Base-by-base conservation (phyloP, 177 flowering plant genomes). In the Tripterygium wilfordii region DNA sequence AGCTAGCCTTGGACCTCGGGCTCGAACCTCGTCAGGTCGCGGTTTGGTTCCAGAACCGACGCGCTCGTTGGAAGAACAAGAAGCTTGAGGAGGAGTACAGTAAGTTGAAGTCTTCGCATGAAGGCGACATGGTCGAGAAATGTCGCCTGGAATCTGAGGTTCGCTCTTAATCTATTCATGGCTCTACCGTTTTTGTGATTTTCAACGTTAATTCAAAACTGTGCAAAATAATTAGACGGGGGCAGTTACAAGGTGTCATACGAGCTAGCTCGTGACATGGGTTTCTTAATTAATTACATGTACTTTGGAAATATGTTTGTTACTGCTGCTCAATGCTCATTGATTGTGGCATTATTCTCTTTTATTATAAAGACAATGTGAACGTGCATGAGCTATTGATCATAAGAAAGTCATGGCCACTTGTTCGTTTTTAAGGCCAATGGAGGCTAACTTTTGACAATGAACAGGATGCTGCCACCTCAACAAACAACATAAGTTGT, bases 11-110 rank as follows among this genome's bases (percentile, higher is more conserved):
- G 2, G 89, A 90, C 62, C 75, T 90, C 12, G 88, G 92, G 0
- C 62, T 90, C 17, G 89, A 88, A 20, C 96, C 95, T 0, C 67
- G 89, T 9, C 91, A 85, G 41, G 98, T 90, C 4, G 96, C 96
- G 0, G 88, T 90, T n/a, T 90, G 98, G 98, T 90, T 90, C 36
- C 98, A 90, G 49, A 90, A 90, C 71, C 48, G 96, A 25, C 54
- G 98, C 44, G 96, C 88, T 4, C 65, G 98, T 2, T 88, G 85
- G 87, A 87, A 81, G 83, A 75, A 53, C 57, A 85, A 90, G 81
- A 80, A 72, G 59, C 62, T 90, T 1, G 97, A 90, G 58, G 95
- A 85, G 13, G 95, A 87, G 53, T 85, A 64, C 53, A 49, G 63
- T 9, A 63, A 52, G 59, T 33, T 90, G 27, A 87, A 85, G 58